Evolutionary conservation across 495 filamentous ascomycete species (phyloP).

Genomic region (Cairneyella variabilis): DNA sequence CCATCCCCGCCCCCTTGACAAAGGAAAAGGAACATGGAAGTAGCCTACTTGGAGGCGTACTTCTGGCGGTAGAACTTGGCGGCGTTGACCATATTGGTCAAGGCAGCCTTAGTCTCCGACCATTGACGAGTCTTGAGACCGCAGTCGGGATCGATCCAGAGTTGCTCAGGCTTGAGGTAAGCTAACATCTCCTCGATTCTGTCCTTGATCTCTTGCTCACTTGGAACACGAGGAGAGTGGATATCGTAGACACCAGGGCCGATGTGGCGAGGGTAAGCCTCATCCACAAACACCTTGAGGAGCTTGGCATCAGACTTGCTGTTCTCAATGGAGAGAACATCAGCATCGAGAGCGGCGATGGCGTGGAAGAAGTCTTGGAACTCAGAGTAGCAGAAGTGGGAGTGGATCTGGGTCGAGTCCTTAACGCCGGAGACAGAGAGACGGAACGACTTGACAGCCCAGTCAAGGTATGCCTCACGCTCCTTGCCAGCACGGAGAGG

Average conservation of each 20-base stretch:
- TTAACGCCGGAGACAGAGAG: conserved; percentile 86
- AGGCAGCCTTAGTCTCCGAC: conserved; percentile 90
- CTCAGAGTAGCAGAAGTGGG: conserved; percentile 99
- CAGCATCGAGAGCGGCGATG: conserved; percentile 95
- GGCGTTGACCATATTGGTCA: conserved; percentile 91
- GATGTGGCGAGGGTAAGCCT: conserved; percentile 94
- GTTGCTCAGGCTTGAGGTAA: conserved; percentile 90
- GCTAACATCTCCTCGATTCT: conserved; percentile 95
- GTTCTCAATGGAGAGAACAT: conserved; percentile 99
- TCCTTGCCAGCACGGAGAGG: conserved; percentile 88
- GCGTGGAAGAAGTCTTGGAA: conserved; percentile 99
- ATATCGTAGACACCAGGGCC: conserved; percentile 99
- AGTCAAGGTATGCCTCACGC: conserved; percentile 90
- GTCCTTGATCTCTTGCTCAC: conserved; percentile 94
- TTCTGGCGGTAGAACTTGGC: conserved; percentile 94
- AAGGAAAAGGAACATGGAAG: conserved; percentile 16
- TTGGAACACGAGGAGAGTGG: conserved; percentile 95
- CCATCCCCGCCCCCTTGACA: conserved; percentile 5
- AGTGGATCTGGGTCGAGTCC: conserved; percentile 97
- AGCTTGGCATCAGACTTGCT: conserved; percentile 99
- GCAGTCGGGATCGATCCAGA: conserved; percentile 99
- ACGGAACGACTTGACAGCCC: conserved; percentile 96
- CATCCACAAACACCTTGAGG: conserved; percentile 95
- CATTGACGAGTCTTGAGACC: conserved; percentile 97
- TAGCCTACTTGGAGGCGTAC: conserved; percentile 52